Percentiles rank a stretch among this genome's conserved stretches.
phyloP scores from a whole-genome alignment of 352 stramenopile species.

The Phytophthora agathidicida region DNA sequence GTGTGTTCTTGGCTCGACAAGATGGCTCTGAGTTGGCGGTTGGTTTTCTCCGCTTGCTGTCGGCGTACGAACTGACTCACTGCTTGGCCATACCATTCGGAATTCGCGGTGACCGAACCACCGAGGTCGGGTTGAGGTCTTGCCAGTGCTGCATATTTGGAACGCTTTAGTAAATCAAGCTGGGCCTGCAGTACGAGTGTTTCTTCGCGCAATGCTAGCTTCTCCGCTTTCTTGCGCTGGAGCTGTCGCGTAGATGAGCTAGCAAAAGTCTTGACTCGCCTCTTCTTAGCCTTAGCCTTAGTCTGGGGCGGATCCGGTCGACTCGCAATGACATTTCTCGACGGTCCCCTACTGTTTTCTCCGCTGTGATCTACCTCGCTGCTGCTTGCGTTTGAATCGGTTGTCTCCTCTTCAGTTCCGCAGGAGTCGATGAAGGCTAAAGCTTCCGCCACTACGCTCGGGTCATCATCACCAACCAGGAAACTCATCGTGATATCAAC shows the following conservation, averaged over 20 bases:
- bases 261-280: slow-evolving; percentile 20
- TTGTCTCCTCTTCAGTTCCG: background rate
- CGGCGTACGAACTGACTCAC: slow-evolving; percentile 11
- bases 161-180: slow-evolving; percentile 8
- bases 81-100: slow-evolving; percentile 10
- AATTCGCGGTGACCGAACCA: background rate
- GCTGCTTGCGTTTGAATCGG: background rate
- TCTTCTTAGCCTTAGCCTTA: slow-evolving; percentile 12
- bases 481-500: slow-evolving; percentile 16
- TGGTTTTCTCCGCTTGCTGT: slow-evolving; percentile 23
- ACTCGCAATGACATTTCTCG: too few species aligned
- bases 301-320: background rate
- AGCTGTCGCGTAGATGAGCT: slow-evolving; percentile 28
- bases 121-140: background rate
- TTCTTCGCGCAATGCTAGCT: slow-evolving; percentile 6
- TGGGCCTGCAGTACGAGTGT: slow-evolving; percentile 11
- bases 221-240: slow-evolving; percentile 22
- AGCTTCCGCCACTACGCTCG: slow-evolving; percentile 10
- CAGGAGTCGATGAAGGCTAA: slow-evolving; percentile 27
- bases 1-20: slow-evolving; percentile 14
- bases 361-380: background rate
- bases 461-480: slow-evolving; percentile 10
- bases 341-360: too few species aligned
- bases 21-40: slow-evolving; percentile 14
- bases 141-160: background rate